phyloP scores from a whole-genome alignment of 2,329 filamentous ascomycete genomes.

The Pseudogymnoascus destructans region DNA sequence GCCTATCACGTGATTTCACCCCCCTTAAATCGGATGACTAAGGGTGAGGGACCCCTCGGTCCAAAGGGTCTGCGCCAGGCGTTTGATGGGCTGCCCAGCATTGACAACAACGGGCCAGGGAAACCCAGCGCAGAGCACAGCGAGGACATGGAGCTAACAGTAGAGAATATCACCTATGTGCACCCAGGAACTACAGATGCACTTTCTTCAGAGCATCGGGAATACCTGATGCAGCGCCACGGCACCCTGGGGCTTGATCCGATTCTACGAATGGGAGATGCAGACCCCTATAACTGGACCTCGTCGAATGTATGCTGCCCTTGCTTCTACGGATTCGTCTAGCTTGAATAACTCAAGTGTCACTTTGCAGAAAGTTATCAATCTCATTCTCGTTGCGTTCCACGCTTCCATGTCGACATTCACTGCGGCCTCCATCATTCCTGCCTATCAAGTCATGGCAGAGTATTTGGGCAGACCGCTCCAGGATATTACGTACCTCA shows the following conservation, averaged over 20 bases:
- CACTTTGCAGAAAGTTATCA: conserved; percentile 31
- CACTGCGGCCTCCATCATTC: conserved; percentile 36
- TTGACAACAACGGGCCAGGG: not conserved
- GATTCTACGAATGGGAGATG: conserved; percentile 33
- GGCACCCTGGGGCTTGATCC: conserved; percentile 40
- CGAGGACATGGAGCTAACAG: not conserved
- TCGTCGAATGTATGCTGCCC: conserved; percentile 32
- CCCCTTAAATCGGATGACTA: not conserved
- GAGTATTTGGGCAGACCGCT: conserved; percentile 33
- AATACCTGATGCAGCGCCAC: conserved; percentile 38
- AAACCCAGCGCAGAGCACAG: conserved; percentile 1
- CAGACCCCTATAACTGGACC: conserved; percentile 43
- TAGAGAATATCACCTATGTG: conserved; percentile 16
- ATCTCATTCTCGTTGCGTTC: conserved; percentile 37
- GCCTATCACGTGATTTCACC: not conserved
- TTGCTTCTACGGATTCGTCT: not conserved
- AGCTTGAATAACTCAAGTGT: not conserved
- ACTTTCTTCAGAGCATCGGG: conserved; percentile 32
- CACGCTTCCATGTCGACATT: conserved; percentile 41
- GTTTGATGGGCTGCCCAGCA: not conserved
- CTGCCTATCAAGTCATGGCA: conserved; percentile 35
- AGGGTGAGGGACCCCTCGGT: too few species aligned
- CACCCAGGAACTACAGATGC: conserved; percentile 19
- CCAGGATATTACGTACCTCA: conserved; percentile 35
- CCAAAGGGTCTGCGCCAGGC: not conserved